Percentiles rank a stretch among this genome's conserved stretches.
phyloP scores from a whole-genome alignment of 108 stramenopile species.

The Fragilaria radians region DNA sequence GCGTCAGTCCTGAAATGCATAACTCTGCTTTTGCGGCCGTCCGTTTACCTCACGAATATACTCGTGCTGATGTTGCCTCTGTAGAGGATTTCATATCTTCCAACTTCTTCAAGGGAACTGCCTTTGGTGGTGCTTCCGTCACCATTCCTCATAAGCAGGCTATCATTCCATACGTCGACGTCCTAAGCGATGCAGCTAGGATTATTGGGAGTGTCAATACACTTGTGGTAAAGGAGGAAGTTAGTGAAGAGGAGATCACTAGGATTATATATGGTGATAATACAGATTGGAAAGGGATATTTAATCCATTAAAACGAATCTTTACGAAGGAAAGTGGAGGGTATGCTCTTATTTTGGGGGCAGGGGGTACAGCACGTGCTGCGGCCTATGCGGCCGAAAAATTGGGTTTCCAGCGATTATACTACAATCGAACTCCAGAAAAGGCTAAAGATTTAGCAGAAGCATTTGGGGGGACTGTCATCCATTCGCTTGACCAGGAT shows the following conservation, averaged over 20 bases:
- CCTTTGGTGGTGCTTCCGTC: slow-evolving; percentile 90
- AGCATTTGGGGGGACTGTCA: slow-evolving; percentile 83
- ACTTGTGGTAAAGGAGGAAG: slow-evolving; percentile 61
- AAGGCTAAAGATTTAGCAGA: slow-evolving; percentile 86
- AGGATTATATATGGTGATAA: slow-evolving; percentile 90
- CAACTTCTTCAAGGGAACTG: slow-evolving; percentile 63
- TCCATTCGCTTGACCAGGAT: slow-evolving; percentile 51
- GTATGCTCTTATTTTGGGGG: slow-evolving; percentile 89
- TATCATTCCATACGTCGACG: slow-evolving; percentile 88
- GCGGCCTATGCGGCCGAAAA: slow-evolving; percentile 83
- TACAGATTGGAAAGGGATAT: slow-evolving; percentile 98
- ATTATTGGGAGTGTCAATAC: slow-evolving; percentile 99
- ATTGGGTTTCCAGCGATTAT: slow-evolving; percentile 79
- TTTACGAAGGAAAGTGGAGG: slow-evolving; percentile 16
- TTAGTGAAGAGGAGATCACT: slow-evolving; percentile 26
- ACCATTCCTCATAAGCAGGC: slow-evolving; percentile 98
- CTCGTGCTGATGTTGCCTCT: slow-evolving; percentile 66
- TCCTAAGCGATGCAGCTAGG: slow-evolving; percentile 85
- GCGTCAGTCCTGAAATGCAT: slow-evolving; percentile 96
- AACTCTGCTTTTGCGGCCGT: slow-evolving; percentile 83
- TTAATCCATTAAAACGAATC: slow-evolving; percentile 73
- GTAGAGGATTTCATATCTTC: slow-evolving; percentile 83
- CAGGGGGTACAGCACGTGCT: slow-evolving; percentile 95
- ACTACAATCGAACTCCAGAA: slow-evolving; percentile 90
- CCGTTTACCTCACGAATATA: slow-evolving; percentile 83